These are phyloP conservation scores for Podospora fimiseda DNA, from an alignment of 495 filamentous ascomycete genomes.

Conservation along the genomic window DNA sequence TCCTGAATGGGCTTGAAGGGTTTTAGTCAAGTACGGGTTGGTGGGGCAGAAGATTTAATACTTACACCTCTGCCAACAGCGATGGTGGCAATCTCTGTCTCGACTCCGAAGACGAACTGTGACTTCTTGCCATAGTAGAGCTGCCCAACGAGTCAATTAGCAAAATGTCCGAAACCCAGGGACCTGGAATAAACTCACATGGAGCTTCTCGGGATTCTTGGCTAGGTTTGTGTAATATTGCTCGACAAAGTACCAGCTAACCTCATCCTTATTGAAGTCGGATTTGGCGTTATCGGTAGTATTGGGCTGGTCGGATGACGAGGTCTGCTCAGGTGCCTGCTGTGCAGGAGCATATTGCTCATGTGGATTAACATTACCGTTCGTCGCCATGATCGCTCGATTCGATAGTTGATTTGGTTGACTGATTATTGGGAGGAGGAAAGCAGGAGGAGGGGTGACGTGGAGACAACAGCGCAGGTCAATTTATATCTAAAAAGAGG, in stretches of 20 bases:
- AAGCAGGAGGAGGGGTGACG: constrained; percentile 1
- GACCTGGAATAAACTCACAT: constrained; percentile 49
- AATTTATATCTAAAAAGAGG: neutral
- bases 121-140: constrained; percentile 79
- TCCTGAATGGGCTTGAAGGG: constrained; percentile 78
- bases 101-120: constrained; percentile 75
- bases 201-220: constrained; percentile 87
- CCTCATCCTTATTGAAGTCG: constrained; percentile 66
- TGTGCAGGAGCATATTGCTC: constrained; percentile 36
- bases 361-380: constrained; percentile 37
- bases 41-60: constrained; percentile 4
- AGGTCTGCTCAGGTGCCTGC: too few species aligned
- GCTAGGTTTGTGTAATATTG: constrained; percentile 97
- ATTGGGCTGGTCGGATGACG: constrained; percentile 16
- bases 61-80: constrained; percentile 79
- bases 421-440: constrained; percentile 1
- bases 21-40: neutral
- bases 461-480: neutral
- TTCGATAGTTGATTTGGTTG: neutral
- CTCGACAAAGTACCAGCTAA: constrained; percentile 99
- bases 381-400: constrained; percentile 42
- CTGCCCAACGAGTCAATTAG: constrained; percentile 19
- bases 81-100: constrained; percentile 78
- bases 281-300: constrained; percentile 15
- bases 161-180: neutral